Percentiles rank a stretch among this genome's conserved stretches.
Evolutionary conservation across 257 asterid species (phyloP).

Genomic region (Salvia miltiorrhiza): DNA sequence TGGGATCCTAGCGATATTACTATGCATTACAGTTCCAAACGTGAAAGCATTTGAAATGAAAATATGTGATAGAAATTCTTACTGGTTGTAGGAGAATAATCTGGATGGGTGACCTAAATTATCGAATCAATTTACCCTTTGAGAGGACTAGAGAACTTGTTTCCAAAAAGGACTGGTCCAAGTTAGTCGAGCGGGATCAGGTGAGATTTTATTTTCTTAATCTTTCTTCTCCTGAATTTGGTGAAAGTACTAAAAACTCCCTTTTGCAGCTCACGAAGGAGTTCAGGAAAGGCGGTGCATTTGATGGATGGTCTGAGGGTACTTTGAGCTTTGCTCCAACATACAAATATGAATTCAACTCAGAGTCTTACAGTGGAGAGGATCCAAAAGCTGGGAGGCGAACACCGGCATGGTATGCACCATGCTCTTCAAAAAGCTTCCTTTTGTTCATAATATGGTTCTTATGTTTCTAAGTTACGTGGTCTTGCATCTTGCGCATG

Average conservation of each 20-base stretch:
- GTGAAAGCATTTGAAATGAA: background rate
- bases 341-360: slow-evolving; percentile 74
- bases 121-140: slow-evolving; percentile 76
- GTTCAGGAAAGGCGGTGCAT: slow-evolving; percentile 75
- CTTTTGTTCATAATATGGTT: background rate
- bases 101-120: slow-evolving; percentile 93
- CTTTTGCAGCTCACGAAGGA: slow-evolving; percentile 64
- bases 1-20: background rate
- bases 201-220: slow-evolving; percentile 32
- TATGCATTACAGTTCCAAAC: background rate
- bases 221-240: background rate
- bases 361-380: slow-evolving; percentile 60
- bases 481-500: background rate
- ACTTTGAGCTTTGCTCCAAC: slow-evolving; percentile 79
- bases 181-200: slow-evolving; percentile 72
- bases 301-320: slow-evolving; percentile 99
- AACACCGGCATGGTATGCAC: slow-evolving; percentile 85
- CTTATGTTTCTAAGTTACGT: slow-evolving; percentile 1
- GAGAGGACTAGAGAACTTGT: slow-evolving; percentile 63
- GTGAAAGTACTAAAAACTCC: slow-evolving; percentile 6
- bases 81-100: slow-evolving; percentile 69
- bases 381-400: slow-evolving; percentile 77
- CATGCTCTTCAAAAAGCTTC: background rate
- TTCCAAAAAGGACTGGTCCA: slow-evolving; percentile 69
- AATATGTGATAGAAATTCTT: slow-evolving; percentile 1